Conservation (phyloP, 1,284 basidiomycete species). For the Fomes fomentarius region DNA sequence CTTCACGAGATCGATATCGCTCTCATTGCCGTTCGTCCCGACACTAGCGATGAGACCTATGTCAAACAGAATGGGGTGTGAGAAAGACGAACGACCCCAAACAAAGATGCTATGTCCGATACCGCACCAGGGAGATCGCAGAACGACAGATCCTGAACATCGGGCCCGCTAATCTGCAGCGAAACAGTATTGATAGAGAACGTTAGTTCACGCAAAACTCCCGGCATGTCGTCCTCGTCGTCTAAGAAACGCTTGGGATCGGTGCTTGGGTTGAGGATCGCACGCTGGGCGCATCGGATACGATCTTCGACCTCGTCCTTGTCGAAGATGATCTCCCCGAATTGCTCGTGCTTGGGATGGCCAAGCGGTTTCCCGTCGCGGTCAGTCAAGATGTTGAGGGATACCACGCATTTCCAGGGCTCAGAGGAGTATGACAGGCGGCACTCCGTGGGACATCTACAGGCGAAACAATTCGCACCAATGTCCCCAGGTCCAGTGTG, state of each 20-base stretch:
- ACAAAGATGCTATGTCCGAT: too few species aligned
- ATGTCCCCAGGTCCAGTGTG: too few species aligned
- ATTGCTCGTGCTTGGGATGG: slow-evolving; percentile 44
- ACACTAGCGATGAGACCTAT: slow-evolving; percentile 69
- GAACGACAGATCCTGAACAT: slow-evolving; percentile 74
- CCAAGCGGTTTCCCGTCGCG: slow-evolving; percentile 44
- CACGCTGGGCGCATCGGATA: slow-evolving; percentile 70
- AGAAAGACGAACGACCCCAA: not conserved
- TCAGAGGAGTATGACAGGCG: slow-evolving; percentile 49
- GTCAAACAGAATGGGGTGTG: not conserved
- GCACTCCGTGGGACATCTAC: slow-evolving; percentile 75
- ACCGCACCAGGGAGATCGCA: slow-evolving; percentile 66
- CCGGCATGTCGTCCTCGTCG: slow-evolving; percentile 34
- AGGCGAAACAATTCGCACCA: slow-evolving; percentile 1
- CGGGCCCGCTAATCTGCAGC: slow-evolving; percentile 66
- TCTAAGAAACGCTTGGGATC: slow-evolving; percentile 42
- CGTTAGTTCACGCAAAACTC: slow-evolving; percentile 41
- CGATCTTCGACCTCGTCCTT: slow-evolving; percentile 63
- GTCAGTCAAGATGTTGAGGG: slow-evolving; percentile 50
- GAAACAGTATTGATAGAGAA: slow-evolving; percentile 71
- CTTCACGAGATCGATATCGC: slow-evolving; percentile 67
- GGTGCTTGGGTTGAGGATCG: slow-evolving; percentile 65
- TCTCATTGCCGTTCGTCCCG: slow-evolving; percentile 47
- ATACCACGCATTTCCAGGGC: slow-evolving; percentile 65
- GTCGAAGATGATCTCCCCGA: slow-evolving; percentile 56